Conservation (phyloP, 768 basidiomycete genomes). For the Podaxis carcinomalis region DNA sequence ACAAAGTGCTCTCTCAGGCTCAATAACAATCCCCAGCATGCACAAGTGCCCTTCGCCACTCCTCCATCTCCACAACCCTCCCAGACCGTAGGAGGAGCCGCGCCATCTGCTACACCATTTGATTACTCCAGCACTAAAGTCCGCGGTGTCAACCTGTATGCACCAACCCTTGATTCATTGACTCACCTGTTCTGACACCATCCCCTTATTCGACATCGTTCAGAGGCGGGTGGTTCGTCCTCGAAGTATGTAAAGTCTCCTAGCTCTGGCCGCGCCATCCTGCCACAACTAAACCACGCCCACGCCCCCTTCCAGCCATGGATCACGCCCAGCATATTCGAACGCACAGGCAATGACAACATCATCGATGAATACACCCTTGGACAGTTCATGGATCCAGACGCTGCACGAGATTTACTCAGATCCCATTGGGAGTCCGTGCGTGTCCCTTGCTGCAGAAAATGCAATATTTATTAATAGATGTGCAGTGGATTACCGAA, state of each 20-base stretch:
- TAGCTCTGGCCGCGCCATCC: not conserved
- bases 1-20: conserved; percentile 1
- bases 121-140: conserved; percentile 26
- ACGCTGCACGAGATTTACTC: conserved; percentile 38
- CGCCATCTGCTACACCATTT: conserved; percentile 4
- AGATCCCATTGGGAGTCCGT: conserved; percentile 55
- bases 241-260: conserved; percentile 37
- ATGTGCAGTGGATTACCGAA: conserved; percentile 55
- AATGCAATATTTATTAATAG: not conserved
- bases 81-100: not conserved
- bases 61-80: not conserved
- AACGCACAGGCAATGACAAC: conserved; percentile 49
- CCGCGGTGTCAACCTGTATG: conserved; percentile 61
- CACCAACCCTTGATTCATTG: not conserved
- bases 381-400: conserved; percentile 44
- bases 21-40: not conserved
- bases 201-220: not conserved
- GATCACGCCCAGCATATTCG: conserved; percentile 76
- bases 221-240: conserved; percentile 62
- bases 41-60: not conserved
- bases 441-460: conserved; percentile 11
- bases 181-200: conserved; percentile 1
- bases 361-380: conserved; percentile 64
- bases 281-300: not conserved
- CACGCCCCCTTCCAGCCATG: conserved; percentile 54